Evolutionary conservation across 345 rosid species (phyloP), one percentile per base, ranked within the genome.

Genomic region (Trapa incisa): DNA sequence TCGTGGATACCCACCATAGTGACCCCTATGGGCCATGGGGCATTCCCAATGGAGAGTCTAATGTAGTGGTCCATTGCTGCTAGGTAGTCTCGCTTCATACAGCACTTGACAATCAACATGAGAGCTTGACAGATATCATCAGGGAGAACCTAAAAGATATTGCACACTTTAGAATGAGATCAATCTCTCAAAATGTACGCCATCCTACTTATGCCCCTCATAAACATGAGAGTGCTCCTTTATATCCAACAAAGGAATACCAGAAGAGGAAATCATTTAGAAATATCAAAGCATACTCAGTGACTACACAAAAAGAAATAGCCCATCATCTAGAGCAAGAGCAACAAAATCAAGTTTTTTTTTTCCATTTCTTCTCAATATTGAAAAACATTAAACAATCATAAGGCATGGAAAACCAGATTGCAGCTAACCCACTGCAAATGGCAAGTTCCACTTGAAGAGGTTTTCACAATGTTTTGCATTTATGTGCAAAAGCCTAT

Each of bases 1-100:
- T 94, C 99, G 41, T 94, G 99, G 73, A 94, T 94, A 80, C 99
- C 99, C 84, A 94, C 99, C 99, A 94, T 94, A 80, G 99, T 94
- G 22, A 94, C 99, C 75, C 97, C 96, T 43, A 94, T 94, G 43
- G 99, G 99, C 99, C 99, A 94, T 22, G 97, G 97, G 16, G 97
- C 99, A 73, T 91, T 94, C 6, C 99, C 99, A 12, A 94, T 94
- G 29, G 97, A 95, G 78, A 94, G 57, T 76, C 80, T 89, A 74
- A 94, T 94, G 72, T 94, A 94, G 15, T 87, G 99, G 78, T 94
- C 97, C 99, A 91, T 89, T 50, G 91, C 99, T 67, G 99, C 97
- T 10, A 94, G 86, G 85, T 94, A 94, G 79, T 91, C 96, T 64
- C 99, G 81, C 82, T 80, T 79, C 80, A 86, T 83, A 83, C 96